A percentile compares a stretch with the other conserved stretches of the same genome.
Evolutionary conservation across 2,329 filamentous ascomycete genomes (phyloP).

Genomic region (Coniochaeta hoffmannii): DNA sequence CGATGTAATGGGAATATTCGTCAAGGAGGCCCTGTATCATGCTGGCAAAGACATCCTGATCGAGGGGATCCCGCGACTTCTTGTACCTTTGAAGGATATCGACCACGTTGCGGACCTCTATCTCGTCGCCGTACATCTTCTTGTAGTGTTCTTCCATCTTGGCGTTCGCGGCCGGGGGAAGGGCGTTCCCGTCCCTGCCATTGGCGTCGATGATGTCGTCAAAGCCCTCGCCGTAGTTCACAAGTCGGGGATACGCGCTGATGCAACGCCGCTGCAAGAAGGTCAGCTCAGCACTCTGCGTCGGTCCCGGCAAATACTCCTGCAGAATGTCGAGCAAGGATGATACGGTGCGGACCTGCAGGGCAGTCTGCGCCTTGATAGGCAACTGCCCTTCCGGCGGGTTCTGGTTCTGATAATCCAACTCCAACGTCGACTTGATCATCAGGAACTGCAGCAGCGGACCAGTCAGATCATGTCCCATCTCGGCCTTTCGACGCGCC

Average conservation of each 20-base stretch:
- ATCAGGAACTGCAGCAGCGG: constrained; percentile 73
- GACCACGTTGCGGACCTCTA: constrained; percentile 79
- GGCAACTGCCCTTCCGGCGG: constrained; percentile 47
- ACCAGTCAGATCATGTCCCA: constrained; percentile 59
- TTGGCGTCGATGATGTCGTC: constrained; percentile 88
- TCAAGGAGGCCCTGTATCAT: constrained; percentile 99
- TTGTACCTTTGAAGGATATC: constrained; percentile 82
- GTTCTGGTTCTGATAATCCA: constrained; percentile 66
- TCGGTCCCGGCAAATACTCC: constrained; percentile 51
- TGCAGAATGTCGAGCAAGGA: constrained; percentile 73
- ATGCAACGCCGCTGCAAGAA: constrained; percentile 81
- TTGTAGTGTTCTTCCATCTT: constrained; percentile 98
- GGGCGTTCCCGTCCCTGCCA: constrained; percentile 69
- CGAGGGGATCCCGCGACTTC: constrained; percentile 70
- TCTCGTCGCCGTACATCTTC: constrained; percentile 91
- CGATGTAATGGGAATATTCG: constrained; percentile 90
- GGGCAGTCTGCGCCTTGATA: constrained; percentile 58
- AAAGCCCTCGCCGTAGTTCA: constrained; percentile 91
- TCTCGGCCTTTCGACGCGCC: constrained; percentile 64
- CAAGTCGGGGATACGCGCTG: constrained; percentile 83
- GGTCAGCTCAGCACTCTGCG: constrained; percentile 61
- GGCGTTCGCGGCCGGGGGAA: constrained; percentile 71
- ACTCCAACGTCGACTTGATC: constrained; percentile 78
- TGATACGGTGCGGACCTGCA: constrained; percentile 80
- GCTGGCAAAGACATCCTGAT: constrained; percentile 94